Percentiles rank a stretch among this genome's conserved stretches.
Evolutionary conservation across 805 yeast species (phyloP).

Genomic region (Pichia phayaonensis): DNA sequence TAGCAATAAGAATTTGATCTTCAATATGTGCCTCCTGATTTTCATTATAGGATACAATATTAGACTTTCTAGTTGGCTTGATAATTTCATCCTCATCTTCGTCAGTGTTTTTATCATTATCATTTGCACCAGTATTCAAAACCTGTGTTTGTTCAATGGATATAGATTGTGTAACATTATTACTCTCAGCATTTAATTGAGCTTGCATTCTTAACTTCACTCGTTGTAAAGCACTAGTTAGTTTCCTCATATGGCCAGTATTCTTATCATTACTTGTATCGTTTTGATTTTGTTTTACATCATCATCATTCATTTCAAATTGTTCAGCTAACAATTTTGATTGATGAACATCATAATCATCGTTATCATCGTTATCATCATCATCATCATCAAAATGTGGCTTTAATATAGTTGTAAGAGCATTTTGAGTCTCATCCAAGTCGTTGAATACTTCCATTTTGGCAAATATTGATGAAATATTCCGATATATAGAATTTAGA

Average conservation of each 20-base stretch:
- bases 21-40: not conserved
- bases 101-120: not conserved
- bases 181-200: not conserved
- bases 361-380: constrained; percentile 1
- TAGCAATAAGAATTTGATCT: not conserved
- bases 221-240: constrained; percentile 1
- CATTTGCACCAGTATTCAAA: not conserved
- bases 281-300: not conserved
- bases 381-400: not conserved
- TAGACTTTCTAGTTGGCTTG: not conserved
- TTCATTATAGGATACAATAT: not conserved
- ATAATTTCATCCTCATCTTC: not conserved
- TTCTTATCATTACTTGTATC: too few relatives aligned
- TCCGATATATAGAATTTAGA: too few relatives aligned
- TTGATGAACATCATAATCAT: constrained; percentile 5
- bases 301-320: constrained; percentile 4
- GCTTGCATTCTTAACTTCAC: constrained; percentile 1
- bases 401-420: not conserved
- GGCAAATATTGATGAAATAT: too few relatives aligned
- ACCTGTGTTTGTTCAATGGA: not conserved
- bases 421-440: not conserved
- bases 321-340: constrained; percentile 1
- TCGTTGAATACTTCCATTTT: not conserved
- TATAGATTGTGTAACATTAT: not conserved
- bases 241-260: too few relatives aligned